phyloP scores from a whole-genome alignment of 2,329 filamentous ascomycete genomes.

The Colletotrichum zoysiae region DNA sequence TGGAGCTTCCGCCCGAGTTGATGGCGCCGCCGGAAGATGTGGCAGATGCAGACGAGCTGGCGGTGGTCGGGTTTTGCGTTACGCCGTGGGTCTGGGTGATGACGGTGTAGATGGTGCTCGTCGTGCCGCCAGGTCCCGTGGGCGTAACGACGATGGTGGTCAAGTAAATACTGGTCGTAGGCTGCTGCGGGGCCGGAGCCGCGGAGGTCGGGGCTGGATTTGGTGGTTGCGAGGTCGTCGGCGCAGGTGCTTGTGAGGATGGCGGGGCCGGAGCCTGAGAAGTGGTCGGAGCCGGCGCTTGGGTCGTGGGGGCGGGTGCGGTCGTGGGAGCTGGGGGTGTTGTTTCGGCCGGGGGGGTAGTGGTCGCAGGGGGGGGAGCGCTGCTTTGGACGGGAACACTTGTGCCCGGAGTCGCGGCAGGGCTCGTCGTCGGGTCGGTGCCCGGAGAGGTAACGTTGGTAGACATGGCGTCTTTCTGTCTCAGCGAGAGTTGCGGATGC shows the following conservation, averaged over 20 bases:
- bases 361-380: slow-evolving; percentile 17
- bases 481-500: slow-evolving; percentile 45
- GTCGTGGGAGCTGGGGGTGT: slow-evolving; percentile 40
- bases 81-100: slow-evolving; percentile 43
- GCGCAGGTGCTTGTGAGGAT: slow-evolving; percentile 28
- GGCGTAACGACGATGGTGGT: slow-evolving; percentile 36
- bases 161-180: not conserved
- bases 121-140: slow-evolving; percentile 38
- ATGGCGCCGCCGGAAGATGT: slow-evolving; percentile 48
- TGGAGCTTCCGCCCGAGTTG: slow-evolving; percentile 46
- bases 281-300: slow-evolving; percentile 41
- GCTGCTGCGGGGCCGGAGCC: slow-evolving; percentile 3
- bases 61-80: slow-evolving; percentile 11
- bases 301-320: slow-evolving; percentile 30
- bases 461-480: slow-evolving; percentile 49
- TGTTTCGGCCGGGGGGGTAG: slow-evolving; percentile 35
- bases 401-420: slow-evolving; percentile 25
- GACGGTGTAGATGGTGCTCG: slow-evolving; percentile 44
- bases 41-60: slow-evolving; percentile 47
- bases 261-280: slow-evolving; percentile 35
- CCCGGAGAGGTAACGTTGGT: slow-evolving; percentile 25
- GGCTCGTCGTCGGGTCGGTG: slow-evolving; percentile 39
- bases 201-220: slow-evolving; percentile 21
- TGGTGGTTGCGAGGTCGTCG: slow-evolving; percentile 24
- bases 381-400: slow-evolving; percentile 19